Conservation (phyloP, 768 basidiomycete genomes). For the Russula olivacea region DNA sequence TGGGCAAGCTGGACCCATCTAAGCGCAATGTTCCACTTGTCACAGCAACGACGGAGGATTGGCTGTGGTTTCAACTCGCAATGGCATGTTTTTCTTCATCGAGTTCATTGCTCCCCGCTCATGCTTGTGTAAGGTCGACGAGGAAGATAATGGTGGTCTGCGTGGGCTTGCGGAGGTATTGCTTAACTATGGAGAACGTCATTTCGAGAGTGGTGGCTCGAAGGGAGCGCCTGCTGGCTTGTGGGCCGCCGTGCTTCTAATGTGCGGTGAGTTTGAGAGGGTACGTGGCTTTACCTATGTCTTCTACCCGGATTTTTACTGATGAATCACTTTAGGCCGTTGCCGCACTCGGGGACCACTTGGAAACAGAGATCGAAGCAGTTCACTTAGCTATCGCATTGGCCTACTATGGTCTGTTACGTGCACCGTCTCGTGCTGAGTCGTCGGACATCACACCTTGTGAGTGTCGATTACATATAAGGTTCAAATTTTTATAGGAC, state of each 20-base stretch:
- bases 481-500: background rate
- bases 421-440: slow-evolving; percentile 75
- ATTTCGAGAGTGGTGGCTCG: slow-evolving; percentile 68
- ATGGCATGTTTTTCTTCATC: slow-evolving; percentile 47
- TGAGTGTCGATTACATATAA: slow-evolving; percentile 33
- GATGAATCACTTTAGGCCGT: slow-evolving; percentile 56
- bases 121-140: slow-evolving; percentile 51
- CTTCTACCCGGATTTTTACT: background rate
- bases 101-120: background rate
- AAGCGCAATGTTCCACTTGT: slow-evolving; percentile 76
- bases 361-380: slow-evolving; percentile 85
- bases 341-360: slow-evolving; percentile 82
- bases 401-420: slow-evolving; percentile 86
- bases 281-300: slow-evolving; percentile 38
- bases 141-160: slow-evolving; percentile 75
- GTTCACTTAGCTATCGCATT: slow-evolving; percentile 90
- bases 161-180: slow-evolving; percentile 69
- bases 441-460: slow-evolving; percentile 79
- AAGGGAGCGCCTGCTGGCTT: slow-evolving; percentile 54
- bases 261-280: slow-evolving; percentile 92
- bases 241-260: slow-evolving; percentile 79
- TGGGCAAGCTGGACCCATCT: slow-evolving; percentile 84
- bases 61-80: slow-evolving; percentile 95
- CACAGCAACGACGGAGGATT: slow-evolving; percentile 92
- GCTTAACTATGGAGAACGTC: slow-evolving; percentile 71